Base-by-base conservation (phyloP, 2,329 filamentous ascomycete genomes). In the Trichoderma atrobrunneum region DNA sequence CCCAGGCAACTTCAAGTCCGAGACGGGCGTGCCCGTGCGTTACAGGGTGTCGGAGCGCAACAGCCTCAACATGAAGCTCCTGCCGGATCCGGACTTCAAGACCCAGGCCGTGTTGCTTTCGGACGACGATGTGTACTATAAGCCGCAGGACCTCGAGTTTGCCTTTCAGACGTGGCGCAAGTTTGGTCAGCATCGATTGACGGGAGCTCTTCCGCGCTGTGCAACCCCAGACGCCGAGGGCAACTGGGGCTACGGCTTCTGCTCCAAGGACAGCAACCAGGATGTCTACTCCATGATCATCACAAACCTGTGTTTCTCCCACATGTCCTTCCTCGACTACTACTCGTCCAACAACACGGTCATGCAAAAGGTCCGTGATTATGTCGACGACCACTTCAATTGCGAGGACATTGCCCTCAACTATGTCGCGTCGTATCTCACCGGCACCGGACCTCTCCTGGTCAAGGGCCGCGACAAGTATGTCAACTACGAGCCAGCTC, bases 321-420 rank as follows among this genome's bases (percentile, higher is more conserved):
- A 83, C 65, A 77, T 83, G 24, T 78, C 80, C 3, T 80, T 82
- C 56, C 75, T 83, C 62, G 82, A 82, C 66, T 82, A 79, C 69
- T 83, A 83, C 75, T 82, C 77, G 1, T 80, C 81, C 3, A 77
- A 78, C n/a, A 79, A 80, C n/a, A 76, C 75, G 1, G 67, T 75
- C 54, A 77, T 79, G 73, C 76, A 74, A 5, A 76, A 76, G 65
- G 77, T 83, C 26, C 79, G 82, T 3, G 74, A 78, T 1, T 81
- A 82, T 70, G 81, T 83, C 16, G 82, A 83, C 28, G 73, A 79
- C 21, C 75, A 79, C 57, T 79, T 81, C 76, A 83, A 83, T 75
- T 83, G 82, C 77, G 82, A 83, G 73, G 81, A 83, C 65, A 78
- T 83, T 72, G 82, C 80, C 24, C 72, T 83, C 66, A 83, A 83